Conservation (phyloP, 768 basidiomycete genomes). For the Rhodotorula kratochvilovae region DNA sequence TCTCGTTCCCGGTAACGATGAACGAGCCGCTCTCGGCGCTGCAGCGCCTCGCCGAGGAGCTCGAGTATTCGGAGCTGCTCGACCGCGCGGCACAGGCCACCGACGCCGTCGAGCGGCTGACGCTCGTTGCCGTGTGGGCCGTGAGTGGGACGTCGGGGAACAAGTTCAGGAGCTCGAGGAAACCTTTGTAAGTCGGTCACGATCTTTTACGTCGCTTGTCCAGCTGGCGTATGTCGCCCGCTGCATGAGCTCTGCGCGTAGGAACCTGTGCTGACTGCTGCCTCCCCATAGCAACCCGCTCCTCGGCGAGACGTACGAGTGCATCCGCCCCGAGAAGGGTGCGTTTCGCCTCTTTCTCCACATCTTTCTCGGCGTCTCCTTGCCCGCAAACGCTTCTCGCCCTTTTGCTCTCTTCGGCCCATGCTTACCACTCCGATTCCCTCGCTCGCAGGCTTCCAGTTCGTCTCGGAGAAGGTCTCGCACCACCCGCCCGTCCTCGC, state of each 20-base stretch:
- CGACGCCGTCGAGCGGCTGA: slow-evolving; percentile 76
- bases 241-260: background rate
- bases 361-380: background rate
- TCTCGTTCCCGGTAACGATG: slow-evolving; percentile 76
- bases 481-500: slow-evolving; percentile 65
- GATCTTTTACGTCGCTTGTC: background rate
- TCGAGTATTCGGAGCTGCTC: slow-evolving; percentile 47
- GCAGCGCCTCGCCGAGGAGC: slow-evolving; percentile 92
- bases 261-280: background rate
- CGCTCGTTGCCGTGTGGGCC: slow-evolving; percentile 88
- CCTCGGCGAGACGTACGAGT: slow-evolving; percentile 90
- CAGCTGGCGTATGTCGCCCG: too few relatives aligned
- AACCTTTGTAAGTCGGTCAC: slow-evolving; percentile 64
- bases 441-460: slow-evolving; percentile 38
- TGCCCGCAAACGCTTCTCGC: too few relatives aligned
- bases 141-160: slow-evolving; percentile 95
- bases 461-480: slow-evolving; percentile 78
- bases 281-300: slow-evolving; percentile 57
- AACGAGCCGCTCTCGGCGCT: slow-evolving; percentile 79
- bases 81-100: slow-evolving; percentile 72
- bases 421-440: too few relatives aligned
- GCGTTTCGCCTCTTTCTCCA: slow-evolving; percentile 60
- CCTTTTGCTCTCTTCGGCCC: background rate
- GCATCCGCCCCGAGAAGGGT: slow-evolving; percentile 76
- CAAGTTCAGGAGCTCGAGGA: slow-evolving; percentile 77